Base-by-base conservation (phyloP, 441 rosid genomes). In the Rhodomyrtus psidioides region DNA sequence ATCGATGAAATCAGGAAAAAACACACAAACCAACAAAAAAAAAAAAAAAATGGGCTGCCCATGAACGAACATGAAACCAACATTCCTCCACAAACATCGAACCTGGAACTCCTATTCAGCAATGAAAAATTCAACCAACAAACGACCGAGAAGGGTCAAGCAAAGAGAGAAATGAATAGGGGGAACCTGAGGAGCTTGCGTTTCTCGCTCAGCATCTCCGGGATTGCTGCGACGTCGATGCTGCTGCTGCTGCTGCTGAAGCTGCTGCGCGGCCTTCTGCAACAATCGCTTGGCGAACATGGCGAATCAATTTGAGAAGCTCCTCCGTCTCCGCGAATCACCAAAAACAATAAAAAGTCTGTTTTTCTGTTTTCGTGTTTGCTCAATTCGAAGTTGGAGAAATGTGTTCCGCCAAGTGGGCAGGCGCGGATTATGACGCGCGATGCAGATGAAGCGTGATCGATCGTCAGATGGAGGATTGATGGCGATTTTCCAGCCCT, bases 251-350 rank as follows among this genome's bases (percentile, higher is more conserved):
- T 85, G 79, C 59, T 82, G 87, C 19, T 53, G 84, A 53, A 85
- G 82, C 84, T 90, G 88, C 42, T 86, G 91, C 55, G 81, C 84
- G 79, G 90, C 82, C 87, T 87, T 85, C 90, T 93, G 93, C 60
- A 92, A 92, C 59, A 96, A 92, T 42, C 94, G 76, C 86, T 92
- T 94, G 86, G 94, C 56, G 87, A 96, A 91, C 98, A 94, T 96
- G 88, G 90, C 90, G 86, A 83, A 85, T 58, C 87, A 83, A 60
- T 86, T 60, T 83, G 82, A 83, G 42, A 86, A 34, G 30, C 65
- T 65, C 65, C 56, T 9, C 16, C 28, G 84, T 24, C 49, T 10
- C 42, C 23, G 79, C n/a, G 16, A 21, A 70, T 70, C 79, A 26
- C 46, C 13, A 13, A 6, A 56, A 7, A 10, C 24, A 9, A 54